Percentiles rank a stretch among this genome's conserved stretches.
Evolutionary conservation across 73 alveolate genomes (phyloP).

Genomic region (Paramecium primaurelia): DNA sequence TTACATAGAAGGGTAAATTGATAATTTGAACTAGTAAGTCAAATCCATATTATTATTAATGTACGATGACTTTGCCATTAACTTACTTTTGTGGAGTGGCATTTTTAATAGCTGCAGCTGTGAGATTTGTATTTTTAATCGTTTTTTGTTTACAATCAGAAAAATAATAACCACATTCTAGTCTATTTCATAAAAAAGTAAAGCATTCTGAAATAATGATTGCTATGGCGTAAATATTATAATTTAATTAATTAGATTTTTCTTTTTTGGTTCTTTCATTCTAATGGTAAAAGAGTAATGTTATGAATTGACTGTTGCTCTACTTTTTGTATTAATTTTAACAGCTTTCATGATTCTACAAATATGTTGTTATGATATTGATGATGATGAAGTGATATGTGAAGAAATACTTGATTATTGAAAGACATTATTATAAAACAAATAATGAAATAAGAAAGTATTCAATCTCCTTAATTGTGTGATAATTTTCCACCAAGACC

Average conservation of each 20-base stretch:
- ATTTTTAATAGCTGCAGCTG: neutral
- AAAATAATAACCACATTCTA: neutral
- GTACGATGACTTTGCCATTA: neutral
- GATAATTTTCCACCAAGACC: neutral
- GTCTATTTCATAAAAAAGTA: neutral
- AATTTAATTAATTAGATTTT: neutral
- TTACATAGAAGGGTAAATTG: neutral
- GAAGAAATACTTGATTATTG: conserved; percentile 36
- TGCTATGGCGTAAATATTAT: conserved; percentile 1
- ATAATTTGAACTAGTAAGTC: neutral
- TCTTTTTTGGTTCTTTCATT: conserved; percentile 19
- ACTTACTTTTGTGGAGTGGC: conserved; percentile 15
- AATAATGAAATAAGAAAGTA: neutral
- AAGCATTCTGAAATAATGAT: neutral
- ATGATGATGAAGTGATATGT: neutral
- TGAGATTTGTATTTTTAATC: neutral
- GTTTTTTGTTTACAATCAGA: conserved; percentile 7
- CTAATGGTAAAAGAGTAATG: neutral
- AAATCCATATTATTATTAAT: neutral
- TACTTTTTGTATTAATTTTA: neutral
- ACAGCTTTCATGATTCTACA: conserved; percentile 33
- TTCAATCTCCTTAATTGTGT: neutral
- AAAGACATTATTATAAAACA: neutral
- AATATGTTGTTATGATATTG: conserved; percentile 19
- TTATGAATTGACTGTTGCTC: conserved; percentile 14